Percentiles rank a stretch among this genome's conserved stretches.
Evolutionary conservation across 1,284 basidiomycete species (phyloP).

Genomic region (Sanghuangporus baumii): DNA sequence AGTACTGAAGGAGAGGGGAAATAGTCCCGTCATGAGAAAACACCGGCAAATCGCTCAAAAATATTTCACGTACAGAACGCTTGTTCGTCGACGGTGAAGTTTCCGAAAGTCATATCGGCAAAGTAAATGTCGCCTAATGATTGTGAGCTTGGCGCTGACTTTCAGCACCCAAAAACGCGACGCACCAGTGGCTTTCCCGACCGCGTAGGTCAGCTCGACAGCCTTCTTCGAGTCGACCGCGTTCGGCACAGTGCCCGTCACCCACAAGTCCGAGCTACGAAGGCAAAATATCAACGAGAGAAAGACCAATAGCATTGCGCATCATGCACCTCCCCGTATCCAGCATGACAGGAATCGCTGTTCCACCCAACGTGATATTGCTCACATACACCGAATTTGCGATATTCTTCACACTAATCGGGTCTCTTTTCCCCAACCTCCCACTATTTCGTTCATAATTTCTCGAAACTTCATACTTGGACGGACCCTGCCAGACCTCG

Average conservation of each 20-base stretch:
- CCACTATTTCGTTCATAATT: neutral
- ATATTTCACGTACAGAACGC: slow-evolving; percentile 54
- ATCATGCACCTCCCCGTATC: slow-evolving; percentile 35
- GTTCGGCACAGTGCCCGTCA: slow-evolving; percentile 39
- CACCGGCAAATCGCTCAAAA: neutral
- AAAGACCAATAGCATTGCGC: neutral
- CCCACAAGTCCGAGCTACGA: slow-evolving; percentile 62
- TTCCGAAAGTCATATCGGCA: slow-evolving; percentile 49
- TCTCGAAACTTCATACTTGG: neutral
- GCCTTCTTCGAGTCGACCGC: slow-evolving; percentile 53
- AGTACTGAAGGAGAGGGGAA: slow-evolving; percentile 39
- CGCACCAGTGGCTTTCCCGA: slow-evolving; percentile 57
- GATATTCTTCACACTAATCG: slow-evolving; percentile 47
- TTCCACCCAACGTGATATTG: slow-evolving; percentile 52
- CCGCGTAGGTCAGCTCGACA: slow-evolving; percentile 57
- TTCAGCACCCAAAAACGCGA: neutral
- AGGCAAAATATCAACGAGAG: neutral
- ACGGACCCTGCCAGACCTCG: slow-evolving; percentile 3
- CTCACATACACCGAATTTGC: slow-evolving; percentile 56
- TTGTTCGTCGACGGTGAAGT: slow-evolving; percentile 55
- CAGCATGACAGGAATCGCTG: slow-evolving; percentile 42
- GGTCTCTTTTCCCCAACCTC: slow-evolving; percentile 22
- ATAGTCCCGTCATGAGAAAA: neutral
- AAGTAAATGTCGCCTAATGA: slow-evolving; percentile 54
- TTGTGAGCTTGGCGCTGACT: neutral